These are phyloP conservation scores for Keqinozyma sinolaborantium DNA, from an alignment of 1,139 yeast species.

Conservation along the genomic window DNA sequence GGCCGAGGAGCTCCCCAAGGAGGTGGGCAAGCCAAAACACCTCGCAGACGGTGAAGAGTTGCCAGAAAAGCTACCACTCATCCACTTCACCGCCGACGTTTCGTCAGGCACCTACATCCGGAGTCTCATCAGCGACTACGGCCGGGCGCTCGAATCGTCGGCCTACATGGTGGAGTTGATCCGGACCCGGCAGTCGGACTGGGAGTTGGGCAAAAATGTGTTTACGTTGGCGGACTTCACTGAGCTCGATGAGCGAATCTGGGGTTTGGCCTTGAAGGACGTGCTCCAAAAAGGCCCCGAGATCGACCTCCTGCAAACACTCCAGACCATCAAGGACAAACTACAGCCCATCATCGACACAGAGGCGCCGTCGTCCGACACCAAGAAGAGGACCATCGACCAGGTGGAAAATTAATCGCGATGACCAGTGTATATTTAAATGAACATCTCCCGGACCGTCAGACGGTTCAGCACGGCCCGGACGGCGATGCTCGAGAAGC, in stretches of 20 bases:
- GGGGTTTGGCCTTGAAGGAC: constrained; percentile 62
- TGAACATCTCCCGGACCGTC: not conserved
- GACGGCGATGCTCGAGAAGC: not conserved
- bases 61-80: constrained; percentile 49
- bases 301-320: constrained; percentile 23
- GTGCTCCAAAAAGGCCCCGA: constrained; percentile 40
- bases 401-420: constrained; percentile 17
- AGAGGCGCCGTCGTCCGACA: constrained; percentile 3
- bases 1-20: constrained; percentile 25
- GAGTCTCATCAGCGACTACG: constrained; percentile 84
- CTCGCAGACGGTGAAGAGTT: constrained; percentile 20
- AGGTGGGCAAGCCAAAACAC: constrained; percentile 24
- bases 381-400: constrained; percentile 22
- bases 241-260: constrained; percentile 52
- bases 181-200: constrained; percentile 74
- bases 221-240: constrained; percentile 65
- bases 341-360: constrained; percentile 2
- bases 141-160: constrained; percentile 73
- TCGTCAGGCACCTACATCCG: constrained; percentile 96
- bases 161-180: constrained; percentile 88
- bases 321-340: constrained; percentile 11
- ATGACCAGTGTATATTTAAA: not conserved
- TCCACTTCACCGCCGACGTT: constrained; percentile 74
- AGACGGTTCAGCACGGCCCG: constrained; percentile 5
- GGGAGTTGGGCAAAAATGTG: constrained; percentile 72